Evolutionary conservation across 1,284 basidiomycete genomes (phyloP).

Genomic region (Trametes polyzona): DNA sequence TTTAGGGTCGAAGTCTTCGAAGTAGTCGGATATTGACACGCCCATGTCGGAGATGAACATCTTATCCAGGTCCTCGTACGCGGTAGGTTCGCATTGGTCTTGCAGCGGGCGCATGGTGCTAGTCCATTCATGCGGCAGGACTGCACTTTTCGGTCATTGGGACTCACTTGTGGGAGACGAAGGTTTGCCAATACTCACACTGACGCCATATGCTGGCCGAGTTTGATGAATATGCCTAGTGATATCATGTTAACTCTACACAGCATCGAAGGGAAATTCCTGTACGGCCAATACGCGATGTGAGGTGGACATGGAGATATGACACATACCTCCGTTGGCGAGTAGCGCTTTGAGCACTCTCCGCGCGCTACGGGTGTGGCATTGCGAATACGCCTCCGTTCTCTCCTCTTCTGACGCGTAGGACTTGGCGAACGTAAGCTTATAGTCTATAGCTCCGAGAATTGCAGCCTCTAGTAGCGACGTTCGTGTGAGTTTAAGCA

Average conservation of each 20-base stretch:
- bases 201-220: constrained; percentile 89
- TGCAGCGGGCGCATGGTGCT: constrained; percentile 73
- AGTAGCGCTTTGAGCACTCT: constrained; percentile 81
- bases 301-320: no score
- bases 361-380: constrained; percentile 81
- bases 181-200: constrained; percentile 43
- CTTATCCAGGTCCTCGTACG: constrained; percentile 67
- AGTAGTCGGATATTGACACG: constrained; percentile 61
- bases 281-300: no score
- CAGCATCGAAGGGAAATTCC: no score
- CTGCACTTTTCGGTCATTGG: constrained; percentile 40
- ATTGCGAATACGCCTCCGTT: constrained; percentile 68
- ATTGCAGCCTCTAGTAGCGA: constrained; percentile 60
- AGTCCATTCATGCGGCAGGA: constrained; percentile 86
- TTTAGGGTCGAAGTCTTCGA: constrained; percentile 84
- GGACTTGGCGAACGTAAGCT: constrained; percentile 66
- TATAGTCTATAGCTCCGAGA: constrained; percentile 82
- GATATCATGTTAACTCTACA: neutral
- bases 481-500: neutral
- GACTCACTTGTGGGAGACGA: neutral
- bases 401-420: constrained; percentile 63
- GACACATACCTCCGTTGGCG: constrained; percentile 77
- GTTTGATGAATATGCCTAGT: constrained; percentile 88
- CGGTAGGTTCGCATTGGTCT: constrained; percentile 84
- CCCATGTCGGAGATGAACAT: constrained; percentile 81